Percentiles rank a stretch among this genome's conserved stretches.
Conservation (phyloP, 1,139 yeast species). For the Meyerozyma athensensis region DNA sequence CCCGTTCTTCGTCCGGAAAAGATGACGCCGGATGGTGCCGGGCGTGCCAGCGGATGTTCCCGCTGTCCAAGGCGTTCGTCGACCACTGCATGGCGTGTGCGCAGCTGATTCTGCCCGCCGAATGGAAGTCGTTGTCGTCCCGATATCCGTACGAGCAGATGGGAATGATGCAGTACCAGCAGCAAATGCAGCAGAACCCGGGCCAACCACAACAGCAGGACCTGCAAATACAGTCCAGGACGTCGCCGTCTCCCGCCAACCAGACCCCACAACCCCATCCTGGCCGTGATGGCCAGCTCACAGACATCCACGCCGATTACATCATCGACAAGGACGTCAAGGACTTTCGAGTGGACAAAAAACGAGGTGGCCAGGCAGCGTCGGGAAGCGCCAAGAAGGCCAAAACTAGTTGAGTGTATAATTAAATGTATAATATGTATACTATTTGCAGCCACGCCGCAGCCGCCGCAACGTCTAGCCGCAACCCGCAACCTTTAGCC, state of each 20-base stretch:
- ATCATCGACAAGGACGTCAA: slow-evolving; percentile 1
- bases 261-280: neutral
- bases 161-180: slow-evolving; percentile 3
- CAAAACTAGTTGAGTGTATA: neutral
- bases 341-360: slow-evolving; percentile 1
- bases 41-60: slow-evolving; percentile 55
- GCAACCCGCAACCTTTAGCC: no score
- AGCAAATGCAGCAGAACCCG: neutral
- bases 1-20: slow-evolving; percentile 12
- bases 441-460: no score
- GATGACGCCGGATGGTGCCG: slow-evolving; percentile 65
- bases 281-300: neutral
- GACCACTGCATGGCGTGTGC: slow-evolving; percentile 70
- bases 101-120: slow-evolving; percentile 22
- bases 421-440: neutral
- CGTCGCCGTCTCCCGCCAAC: neutral
- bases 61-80: slow-evolving; percentile 52
- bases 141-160: slow-evolving; percentile 2
- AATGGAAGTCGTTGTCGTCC: slow-evolving; percentile 18
- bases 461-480: no score
- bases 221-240: neutral
- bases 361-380: neutral
- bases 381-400: neutral
- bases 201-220: neutral
- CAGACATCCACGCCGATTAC: slow-evolving; percentile 1